Percentiles rank a stretch among this genome's conserved stretches.
phyloP scores from a whole-genome alignment of 164 flowering plant species.

The Annona squamosa region DNA sequence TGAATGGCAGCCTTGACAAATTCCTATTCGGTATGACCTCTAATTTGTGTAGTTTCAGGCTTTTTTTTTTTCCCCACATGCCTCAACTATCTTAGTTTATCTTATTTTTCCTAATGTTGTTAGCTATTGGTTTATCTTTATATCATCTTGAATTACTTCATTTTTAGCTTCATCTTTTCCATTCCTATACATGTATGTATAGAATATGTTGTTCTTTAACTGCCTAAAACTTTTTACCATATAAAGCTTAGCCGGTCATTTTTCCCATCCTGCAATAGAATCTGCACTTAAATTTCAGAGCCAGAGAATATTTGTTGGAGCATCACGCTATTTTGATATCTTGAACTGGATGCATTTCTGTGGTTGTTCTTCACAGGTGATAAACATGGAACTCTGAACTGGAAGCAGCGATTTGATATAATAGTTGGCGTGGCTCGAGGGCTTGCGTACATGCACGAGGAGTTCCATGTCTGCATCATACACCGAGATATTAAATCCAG shows the following conservation, averaged over 20 bases:
- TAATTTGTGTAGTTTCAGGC: background rate
- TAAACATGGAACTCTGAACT: constrained; percentile 31
- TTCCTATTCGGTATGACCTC: constrained; percentile 39
- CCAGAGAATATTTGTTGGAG: background rate
- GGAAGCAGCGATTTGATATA: constrained; percentile 47
- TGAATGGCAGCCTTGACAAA: constrained; percentile 49
- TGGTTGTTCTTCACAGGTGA: constrained; percentile 28
- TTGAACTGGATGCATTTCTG: too few relatives aligned
- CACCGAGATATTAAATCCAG: constrained; percentile 57
- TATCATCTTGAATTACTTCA: too few relatives aligned
- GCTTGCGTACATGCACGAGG: constrained; percentile 54
- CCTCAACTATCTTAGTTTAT: too few relatives aligned
- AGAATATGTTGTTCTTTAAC: too few relatives aligned
- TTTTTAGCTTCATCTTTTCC: too few relatives aligned
- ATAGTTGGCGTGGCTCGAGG: constrained; percentile 51
- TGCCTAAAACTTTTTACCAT: too few relatives aligned
- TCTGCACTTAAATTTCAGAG: background rate
- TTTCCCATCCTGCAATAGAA: background rate
- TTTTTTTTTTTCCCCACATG: too few relatives aligned
- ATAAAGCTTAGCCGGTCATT: too few relatives aligned
- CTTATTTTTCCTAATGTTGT: too few relatives aligned
- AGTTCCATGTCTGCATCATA: constrained; percentile 46
- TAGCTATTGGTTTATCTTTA: too few relatives aligned
- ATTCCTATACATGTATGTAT: too few relatives aligned
- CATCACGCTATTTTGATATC: background rate